Base-by-base conservation (phyloP, 345 rosid species). In the Dipteronia sinensis region DNA sequence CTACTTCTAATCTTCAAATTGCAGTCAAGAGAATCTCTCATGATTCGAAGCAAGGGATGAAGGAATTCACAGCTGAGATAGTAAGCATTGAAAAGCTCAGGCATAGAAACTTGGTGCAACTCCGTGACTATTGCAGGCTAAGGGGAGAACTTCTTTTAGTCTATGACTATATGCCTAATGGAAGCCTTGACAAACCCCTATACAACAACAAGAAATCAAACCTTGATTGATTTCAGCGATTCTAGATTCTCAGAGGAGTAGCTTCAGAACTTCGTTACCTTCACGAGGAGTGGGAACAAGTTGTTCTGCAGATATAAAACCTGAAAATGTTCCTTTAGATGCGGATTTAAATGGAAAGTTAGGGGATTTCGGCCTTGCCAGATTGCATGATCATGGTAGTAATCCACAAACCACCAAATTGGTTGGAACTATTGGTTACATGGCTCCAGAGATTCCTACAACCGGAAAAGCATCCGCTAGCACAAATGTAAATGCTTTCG, bases 71-170 rank as follows among this genome's bases (percentile, higher is more conserved):
- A 17, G 65, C 86, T 10, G 88, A 88, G 77, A 83, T 89, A 10
- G 83, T 77, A 31, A 85, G 82, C 42, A 64, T 88, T 65, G 87
- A 90, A 17, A 85, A 80, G 77, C 69, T 87, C 27, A 80, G 86
- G 74, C 90, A 90, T 74, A 82, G 81, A 53, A 87, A 88, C 69
- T 76, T 86, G 81, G 92, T 88, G 59, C 84, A 74, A 63, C 87
- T 88, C 42, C 85, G 78, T 2, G 91, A 90, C 6, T 90, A 86
- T 83, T 88, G 90, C 79, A 89, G 88, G 75, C 71, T 84, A 74
- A 80, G 67, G 74, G 85, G 85, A 31, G 90, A 90, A 65, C 75
- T 88, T 46, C 84, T 87, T 1, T 64, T 88, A 81, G 88, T 88
- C 15, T 86, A 81, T 56, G 78, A 88, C 47, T 86, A 53, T 7